These are phyloP conservation scores for Chlamydomonas incerta DNA, from an alignment of 139 green algal genomes.

Conservation along the genomic window DNA sequence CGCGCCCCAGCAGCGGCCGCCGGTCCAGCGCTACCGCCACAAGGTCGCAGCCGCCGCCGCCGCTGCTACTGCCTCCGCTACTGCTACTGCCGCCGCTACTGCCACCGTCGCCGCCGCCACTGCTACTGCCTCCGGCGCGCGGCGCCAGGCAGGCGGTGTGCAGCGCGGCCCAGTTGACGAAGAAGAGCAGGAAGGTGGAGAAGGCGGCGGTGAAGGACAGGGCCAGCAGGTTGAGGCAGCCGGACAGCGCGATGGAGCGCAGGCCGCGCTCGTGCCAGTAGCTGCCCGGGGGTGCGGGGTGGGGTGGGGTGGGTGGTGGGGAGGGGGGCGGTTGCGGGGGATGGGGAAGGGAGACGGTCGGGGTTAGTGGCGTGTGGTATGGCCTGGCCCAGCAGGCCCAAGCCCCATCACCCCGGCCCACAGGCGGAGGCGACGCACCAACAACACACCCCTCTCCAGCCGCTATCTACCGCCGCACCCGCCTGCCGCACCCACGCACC, in stretches of 20 bases:
- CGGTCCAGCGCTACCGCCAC: slow-evolving; percentile 23
- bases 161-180: slow-evolving; percentile 86
- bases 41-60: slow-evolving; percentile 9
- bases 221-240: slow-evolving; percentile 86
- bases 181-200: slow-evolving; percentile 88
- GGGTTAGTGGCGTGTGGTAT: too few relatives aligned
- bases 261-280: slow-evolving; percentile 90
- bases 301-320: too few relatives aligned
- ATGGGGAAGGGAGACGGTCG: not conserved
- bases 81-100: too few relatives aligned
- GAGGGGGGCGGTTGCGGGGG: too few relatives aligned
- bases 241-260: slow-evolving; percentile 67
- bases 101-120: not conserved
- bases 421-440: too few relatives aligned
- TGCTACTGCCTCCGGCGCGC: not conserved
- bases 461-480: too few relatives aligned
- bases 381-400: too few relatives aligned
- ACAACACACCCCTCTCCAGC: too few relatives aligned
- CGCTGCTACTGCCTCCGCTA: not conserved
- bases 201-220: slow-evolving; percentile 94
- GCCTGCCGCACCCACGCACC: slow-evolving; percentile 56
- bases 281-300: slow-evolving; percentile 53
- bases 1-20: slow-evolving; percentile 38
- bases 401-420: too few relatives aligned
- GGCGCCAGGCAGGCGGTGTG: slow-evolving; percentile 45